Base-by-base conservation (phyloP, 495 filamentous ascomycete genomes). In the Sordaria brevicollis region DNA sequence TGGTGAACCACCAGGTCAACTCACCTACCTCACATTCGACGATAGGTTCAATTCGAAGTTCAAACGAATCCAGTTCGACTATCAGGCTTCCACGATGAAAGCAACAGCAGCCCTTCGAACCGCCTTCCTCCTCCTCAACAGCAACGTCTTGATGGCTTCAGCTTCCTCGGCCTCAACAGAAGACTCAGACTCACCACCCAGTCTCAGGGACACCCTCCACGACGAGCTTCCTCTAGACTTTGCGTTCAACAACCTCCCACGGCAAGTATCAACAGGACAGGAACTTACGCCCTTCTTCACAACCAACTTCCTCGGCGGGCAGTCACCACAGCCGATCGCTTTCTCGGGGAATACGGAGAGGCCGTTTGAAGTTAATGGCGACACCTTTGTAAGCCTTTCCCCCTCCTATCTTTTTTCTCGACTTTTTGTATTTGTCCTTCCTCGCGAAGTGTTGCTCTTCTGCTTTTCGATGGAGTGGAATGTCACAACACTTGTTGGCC, bases 331-430 rank as follows among this genome's bases (percentile, higher is more conserved):
- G 31, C 71, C 76, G 41, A 82, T 78, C 67, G 80, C 72, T 10
- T 74, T 79, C 62, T 81, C 82, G 0, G 77, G 73, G 1, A 77
- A 84, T 67, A 65, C 76, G 11, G 68, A 74, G 38, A 71, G 80
- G 35, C 83, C 83, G 13, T 86, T 84, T 71, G 79, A 74, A 57
- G 83, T 85, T 4, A 76, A 81, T 21, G 82, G 82, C 1, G 71
- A 81, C 68, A 84, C 80, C 4, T 86, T 86, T 73, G 83, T 86
- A 73, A 43, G 84, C n/a, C n/a, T 79, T 71, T 19, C 19, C 65
- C 5, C 10, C 10, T 17, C 25, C 29, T 35, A 19, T 10, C 65
- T 13, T 34, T 15, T 33, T 19, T 57, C n/a, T 17, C 33, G 3
- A 1, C 21, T 15, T 66, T 17, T 19, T 33, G 33, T 35, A 9